Evolutionary conservation across 2,329 filamentous ascomycete genomes (phyloP), one percentile per base, ranked within the genome.

Genomic region (Fusarium chuoi): DNA sequence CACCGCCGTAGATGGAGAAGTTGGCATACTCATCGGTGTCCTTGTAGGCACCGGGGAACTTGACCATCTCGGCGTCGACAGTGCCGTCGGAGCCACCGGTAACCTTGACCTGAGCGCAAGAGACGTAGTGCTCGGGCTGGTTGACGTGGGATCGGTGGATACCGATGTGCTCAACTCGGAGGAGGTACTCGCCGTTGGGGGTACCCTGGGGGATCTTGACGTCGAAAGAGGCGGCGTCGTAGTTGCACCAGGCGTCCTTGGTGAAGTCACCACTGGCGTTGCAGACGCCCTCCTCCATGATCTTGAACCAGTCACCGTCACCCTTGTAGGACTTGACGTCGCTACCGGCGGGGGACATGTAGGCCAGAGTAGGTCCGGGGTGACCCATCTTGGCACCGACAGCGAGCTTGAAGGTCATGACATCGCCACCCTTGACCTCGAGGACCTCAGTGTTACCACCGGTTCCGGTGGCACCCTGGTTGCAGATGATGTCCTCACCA

Each of bases 171-270:
- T 68, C 65, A 35, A 68, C 45, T 33, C 65, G 65, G 65, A 68
- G 65, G 65, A 68, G 65, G 65, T 68, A 68, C 62, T 68, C 33
- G 33, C 65, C 65, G 35, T 66, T 49, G 45, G 65, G 65, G 22
- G 52, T 60, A 22, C 52, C 65, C 62, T 61, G 45, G 52, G 65
- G 65, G 28, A 68, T 68, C 62, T 68, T 61, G 52, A 68, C 62
- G 20, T 68, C 62, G 39, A 57, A 56, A 26, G 52, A 51, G 24
- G 65, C 2, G 36, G 65, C 49, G 45, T 67, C 52, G 52, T 68
- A 68, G 65, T 68, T 68, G 65, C 65, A 68, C 65, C 65, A 68
- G 45, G 65, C 65, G 62, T 67, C 65, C 62, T 68, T 68, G 45
- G 65, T 68, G 62, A 68, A 68, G 62, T 68, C 65, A 30, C 52